Conservation (phyloP, 805 yeast species). For the Monosporozyma siamensis region DNA sequence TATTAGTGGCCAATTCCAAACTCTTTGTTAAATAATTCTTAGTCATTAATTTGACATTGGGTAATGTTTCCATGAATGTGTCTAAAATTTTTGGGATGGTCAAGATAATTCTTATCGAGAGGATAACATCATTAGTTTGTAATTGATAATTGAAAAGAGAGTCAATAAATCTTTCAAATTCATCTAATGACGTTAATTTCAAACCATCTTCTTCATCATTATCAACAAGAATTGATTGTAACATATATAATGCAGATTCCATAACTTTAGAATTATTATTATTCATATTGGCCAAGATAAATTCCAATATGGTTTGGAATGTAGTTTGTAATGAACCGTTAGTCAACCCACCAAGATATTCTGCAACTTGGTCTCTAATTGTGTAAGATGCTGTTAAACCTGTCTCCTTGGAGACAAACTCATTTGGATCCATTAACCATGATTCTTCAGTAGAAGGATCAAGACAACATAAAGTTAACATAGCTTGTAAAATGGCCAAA, state of each 20-base stretch:
- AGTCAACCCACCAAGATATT: conserved; percentile 44
- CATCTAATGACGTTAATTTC: background rate
- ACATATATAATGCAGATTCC: conserved; percentile 20
- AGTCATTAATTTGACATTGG: conserved; percentile 29
- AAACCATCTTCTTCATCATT: conserved; percentile 14
- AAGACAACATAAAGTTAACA: conserved; percentile 34
- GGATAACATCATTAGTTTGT: conserved; percentile 28
- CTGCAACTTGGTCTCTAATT: conserved; percentile 54
- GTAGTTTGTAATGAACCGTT: conserved; percentile 7
- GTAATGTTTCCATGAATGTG: conserved; percentile 35
- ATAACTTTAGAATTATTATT: background rate
- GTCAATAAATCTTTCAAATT: conserved; percentile 4
- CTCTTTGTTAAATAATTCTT: conserved; percentile 18
- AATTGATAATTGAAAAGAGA: conserved; percentile 9
- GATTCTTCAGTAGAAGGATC: conserved; percentile 35
- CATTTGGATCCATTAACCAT: conserved; percentile 57
- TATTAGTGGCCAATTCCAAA: conserved; percentile 19
- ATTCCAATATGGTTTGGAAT: conserved; percentile 6
- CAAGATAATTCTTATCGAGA: conserved; percentile 42
- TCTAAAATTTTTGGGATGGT: conserved; percentile 49
- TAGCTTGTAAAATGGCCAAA: conserved; percentile 17
- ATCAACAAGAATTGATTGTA: conserved; percentile 16
- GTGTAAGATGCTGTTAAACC: conserved; percentile 50
- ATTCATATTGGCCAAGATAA: background rate
- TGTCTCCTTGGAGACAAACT: conserved; percentile 62